Percentiles rank a stretch among this genome's conserved stretches.
Evolutionary conservation across 2,329 filamentous ascomycete species (phyloP).

Genomic region (Chrysoporthe deuterocubensis): DNA sequence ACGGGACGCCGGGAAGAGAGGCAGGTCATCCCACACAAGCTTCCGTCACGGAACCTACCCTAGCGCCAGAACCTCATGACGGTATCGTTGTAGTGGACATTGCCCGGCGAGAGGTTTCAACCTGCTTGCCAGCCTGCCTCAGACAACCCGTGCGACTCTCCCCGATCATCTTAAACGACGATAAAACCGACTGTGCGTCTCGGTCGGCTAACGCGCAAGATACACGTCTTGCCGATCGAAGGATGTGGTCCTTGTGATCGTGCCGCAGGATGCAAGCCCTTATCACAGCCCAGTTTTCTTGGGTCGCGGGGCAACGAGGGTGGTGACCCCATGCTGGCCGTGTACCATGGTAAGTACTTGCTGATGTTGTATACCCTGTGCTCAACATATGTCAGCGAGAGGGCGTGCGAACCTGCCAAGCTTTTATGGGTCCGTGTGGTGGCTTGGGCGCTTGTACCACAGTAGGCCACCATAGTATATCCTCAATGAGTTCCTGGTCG

Average conservation of each 20-base stretch:
- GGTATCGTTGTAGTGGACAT: not conserved
- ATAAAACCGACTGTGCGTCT: not conserved
- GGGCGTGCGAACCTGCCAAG: not conserved
- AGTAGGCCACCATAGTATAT: too few relatives aligned
- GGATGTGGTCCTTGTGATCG: slow-evolving; percentile 18
- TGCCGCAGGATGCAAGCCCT: slow-evolving; percentile 21
- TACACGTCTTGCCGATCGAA: slow-evolving; percentile 17
- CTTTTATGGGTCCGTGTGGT: slow-evolving; percentile 5
- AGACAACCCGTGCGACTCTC: not conserved
- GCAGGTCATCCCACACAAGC: not conserved
- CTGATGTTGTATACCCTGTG: slow-evolving; percentile 5
- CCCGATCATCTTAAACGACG: not conserved
- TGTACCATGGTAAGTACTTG: not conserved
- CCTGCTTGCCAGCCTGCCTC: not conserved
- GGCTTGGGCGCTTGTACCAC: not conserved
- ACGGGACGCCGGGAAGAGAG: not conserved
- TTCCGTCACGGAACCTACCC: not conserved
- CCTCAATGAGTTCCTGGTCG: not conserved
- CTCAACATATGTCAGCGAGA: not conserved
- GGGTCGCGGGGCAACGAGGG: slow-evolving; percentile 4
- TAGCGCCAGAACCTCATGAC: not conserved
- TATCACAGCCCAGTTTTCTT: slow-evolving; percentile 14
- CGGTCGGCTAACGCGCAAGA: slow-evolving; percentile 20
- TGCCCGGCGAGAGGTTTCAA: not conserved
- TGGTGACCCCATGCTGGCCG: not conserved